Percentiles rank a stretch among this genome's conserved stretches.
These are phyloP conservation scores for Kitagawia praeruptora DNA, from an alignment of 129 eudicot genomes.

Conservation along the genomic window DNA sequence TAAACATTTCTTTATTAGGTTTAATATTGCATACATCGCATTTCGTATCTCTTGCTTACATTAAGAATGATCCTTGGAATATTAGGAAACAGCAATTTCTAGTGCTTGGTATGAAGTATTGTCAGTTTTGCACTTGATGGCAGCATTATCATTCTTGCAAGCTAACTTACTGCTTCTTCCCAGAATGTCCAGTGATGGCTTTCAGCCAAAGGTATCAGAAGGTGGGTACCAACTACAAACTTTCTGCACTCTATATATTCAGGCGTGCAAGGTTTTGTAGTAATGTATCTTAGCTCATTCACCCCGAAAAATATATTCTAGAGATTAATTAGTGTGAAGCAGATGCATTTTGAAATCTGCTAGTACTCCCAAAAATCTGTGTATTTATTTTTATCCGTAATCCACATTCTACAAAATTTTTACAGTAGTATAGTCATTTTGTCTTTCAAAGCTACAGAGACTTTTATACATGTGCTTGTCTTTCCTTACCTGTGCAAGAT, in stretches of 20 bases:
- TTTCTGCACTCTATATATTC: not conserved
- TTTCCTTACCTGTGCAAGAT: not conserved
- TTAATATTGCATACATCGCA: not conserved
- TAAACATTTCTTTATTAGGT: slow-evolving; percentile 14
- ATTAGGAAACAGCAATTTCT: slow-evolving; percentile 72
- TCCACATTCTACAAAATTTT: not conserved
- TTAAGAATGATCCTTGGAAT: slow-evolving; percentile 7
- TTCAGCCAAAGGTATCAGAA: slow-evolving; percentile 89
- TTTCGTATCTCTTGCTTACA: not conserved
- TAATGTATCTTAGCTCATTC: not conserved
- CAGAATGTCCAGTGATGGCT: slow-evolving; percentile 72
- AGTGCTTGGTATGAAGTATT: slow-evolving; percentile 96
- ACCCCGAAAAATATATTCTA: too few relatives aligned
- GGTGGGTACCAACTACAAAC: slow-evolving; percentile 37
- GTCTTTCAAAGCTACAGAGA: not conserved
- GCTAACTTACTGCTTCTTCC: slow-evolving; percentile 89
- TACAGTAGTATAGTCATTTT: not conserved
- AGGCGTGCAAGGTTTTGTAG: not conserved
- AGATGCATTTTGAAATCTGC: not conserved
- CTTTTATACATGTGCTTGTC: not conserved
- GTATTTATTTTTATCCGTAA: not conserved
- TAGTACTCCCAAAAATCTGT: not conserved
- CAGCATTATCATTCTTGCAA: slow-evolving; percentile 61
- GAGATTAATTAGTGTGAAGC: not conserved
- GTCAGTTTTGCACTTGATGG: slow-evolving; percentile 97